Conservation (phyloP, 257 asterid species). For the Scutellaria barbata region DNA sequence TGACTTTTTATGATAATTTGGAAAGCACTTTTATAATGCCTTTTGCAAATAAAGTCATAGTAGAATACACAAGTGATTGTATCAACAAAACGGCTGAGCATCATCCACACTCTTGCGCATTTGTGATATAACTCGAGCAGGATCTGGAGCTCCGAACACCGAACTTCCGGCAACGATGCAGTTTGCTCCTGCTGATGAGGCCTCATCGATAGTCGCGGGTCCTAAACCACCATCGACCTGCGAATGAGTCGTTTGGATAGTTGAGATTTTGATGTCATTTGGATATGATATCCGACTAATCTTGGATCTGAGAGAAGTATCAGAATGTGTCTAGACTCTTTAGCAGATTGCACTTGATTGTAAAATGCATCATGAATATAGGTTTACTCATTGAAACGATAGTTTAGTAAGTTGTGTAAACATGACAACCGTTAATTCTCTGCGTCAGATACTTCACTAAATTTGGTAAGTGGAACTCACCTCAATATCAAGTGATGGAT, state of each 20-base stretch:
- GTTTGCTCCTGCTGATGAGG: slow-evolving; percentile 88
- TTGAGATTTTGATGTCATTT: not conserved
- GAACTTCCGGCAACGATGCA: slow-evolving; percentile 94
- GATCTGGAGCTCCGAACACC: slow-evolving; percentile 84
- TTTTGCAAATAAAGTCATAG: not conserved
- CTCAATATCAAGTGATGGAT: slow-evolving; percentile 86
- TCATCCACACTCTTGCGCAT: slow-evolving; percentile 58
- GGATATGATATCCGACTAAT: too few species aligned
- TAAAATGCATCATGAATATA: not conserved
- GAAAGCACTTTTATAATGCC: slow-evolving; percentile 8
- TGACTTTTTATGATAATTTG: not conserved
- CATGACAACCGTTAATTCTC: too few species aligned
- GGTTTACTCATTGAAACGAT: not conserved
- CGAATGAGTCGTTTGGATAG: slow-evolving; percentile 1
- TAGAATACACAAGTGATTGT: not conserved
- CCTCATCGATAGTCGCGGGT: slow-evolving; percentile 77
- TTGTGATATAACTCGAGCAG: slow-evolving; percentile 74
- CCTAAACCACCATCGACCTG: slow-evolving; percentile 97
- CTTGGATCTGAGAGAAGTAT: too few species aligned
- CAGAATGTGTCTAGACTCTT: not conserved
- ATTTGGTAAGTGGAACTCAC: slow-evolving; percentile 42
- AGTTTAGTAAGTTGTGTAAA: too few species aligned
- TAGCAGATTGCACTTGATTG: not conserved
- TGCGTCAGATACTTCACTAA: too few species aligned
- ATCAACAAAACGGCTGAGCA: slow-evolving; percentile 43